phyloP scores from a whole-genome alignment of 108 stramenopile genomes.

The Nitzschia inconspicua region DNA sequence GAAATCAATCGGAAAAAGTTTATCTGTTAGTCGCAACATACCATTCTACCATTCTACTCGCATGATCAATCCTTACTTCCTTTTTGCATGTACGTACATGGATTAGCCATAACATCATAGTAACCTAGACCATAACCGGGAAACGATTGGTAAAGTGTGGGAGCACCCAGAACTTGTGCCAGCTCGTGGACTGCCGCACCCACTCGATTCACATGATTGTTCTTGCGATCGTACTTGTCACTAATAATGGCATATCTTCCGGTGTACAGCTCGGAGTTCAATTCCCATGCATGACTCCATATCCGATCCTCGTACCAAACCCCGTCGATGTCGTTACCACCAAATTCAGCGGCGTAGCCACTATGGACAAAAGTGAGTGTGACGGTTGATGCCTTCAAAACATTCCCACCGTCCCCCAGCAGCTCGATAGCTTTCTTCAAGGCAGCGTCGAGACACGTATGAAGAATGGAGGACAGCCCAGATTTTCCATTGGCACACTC shows the following conservation, averaged over 20 bases:
- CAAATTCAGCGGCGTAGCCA: conserved; percentile 68
- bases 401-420: neutral
- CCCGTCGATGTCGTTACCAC: conserved; percentile 34
- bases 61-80: too few relatives aligned
- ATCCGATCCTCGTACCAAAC: conserved; percentile 26
- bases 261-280: neutral
- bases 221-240: conserved; percentile 15
- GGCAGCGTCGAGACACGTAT: conserved; percentile 19
- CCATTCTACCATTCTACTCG: too few relatives aligned
- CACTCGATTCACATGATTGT: conserved; percentile 20
- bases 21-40: too few relatives aligned
- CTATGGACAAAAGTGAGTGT: conserved; percentile 51
- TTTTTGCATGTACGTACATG: neutral
- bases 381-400: neutral
- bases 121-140: conserved; percentile 29
- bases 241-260: conserved; percentile 15
- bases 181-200: conserved; percentile 30
- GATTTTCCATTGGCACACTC: conserved; percentile 15
- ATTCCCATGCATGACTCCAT: conserved; percentile 35
- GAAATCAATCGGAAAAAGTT: too few relatives aligned
- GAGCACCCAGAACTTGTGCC: conserved; percentile 9
- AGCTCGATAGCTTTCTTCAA: neutral
- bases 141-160: conserved; percentile 7
- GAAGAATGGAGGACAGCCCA: conserved; percentile 3
- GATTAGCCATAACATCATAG: conserved; percentile 23